Percentiles rank a stretch among this genome's conserved stretches.
Evolutionary conservation across 2,329 filamentous ascomycete species (phyloP).

Genomic region (Fusarium compactum): DNA sequence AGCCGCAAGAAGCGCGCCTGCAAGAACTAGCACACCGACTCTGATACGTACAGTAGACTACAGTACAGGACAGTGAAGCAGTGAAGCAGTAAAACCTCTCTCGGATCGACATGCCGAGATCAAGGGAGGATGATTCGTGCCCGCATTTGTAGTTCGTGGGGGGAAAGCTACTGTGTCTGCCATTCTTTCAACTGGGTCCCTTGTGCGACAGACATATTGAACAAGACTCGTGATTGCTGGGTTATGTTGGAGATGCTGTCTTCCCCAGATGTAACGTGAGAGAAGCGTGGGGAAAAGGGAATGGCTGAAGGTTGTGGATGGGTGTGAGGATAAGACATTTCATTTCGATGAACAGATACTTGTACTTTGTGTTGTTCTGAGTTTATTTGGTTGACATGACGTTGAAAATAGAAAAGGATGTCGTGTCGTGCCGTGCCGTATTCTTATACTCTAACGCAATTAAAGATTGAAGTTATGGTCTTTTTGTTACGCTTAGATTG

Average conservation of each 20-base stretch:
- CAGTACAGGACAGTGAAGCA: no score
- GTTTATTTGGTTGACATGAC: not conserved
- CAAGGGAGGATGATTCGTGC: slow-evolving; percentile 35
- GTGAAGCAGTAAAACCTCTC: not conserved
- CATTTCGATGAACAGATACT: not conserved
- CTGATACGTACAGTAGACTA: not conserved
- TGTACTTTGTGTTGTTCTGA: slow-evolving; percentile 3
- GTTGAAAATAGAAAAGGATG: not conserved
- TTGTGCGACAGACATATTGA: not conserved
- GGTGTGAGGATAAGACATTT: slow-evolving; percentile 22
- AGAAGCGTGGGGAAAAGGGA: slow-evolving; percentile 2
- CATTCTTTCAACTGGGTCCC: not conserved
- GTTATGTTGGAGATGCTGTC: not conserved
- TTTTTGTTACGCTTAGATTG: slow-evolving; percentile 4
- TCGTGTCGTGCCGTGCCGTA: slow-evolving; percentile 8
- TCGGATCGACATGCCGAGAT: slow-evolving; percentile 38
- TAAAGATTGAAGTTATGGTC: not conserved
- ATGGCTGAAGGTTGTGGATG: slow-evolving; percentile 6
- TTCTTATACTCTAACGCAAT: not conserved
- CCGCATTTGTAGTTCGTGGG: slow-evolving; percentile 32
- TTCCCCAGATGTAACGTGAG: slow-evolving; percentile 11
- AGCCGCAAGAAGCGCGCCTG: slow-evolving; percentile 5
- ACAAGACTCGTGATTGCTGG: slow-evolving; percentile 5
- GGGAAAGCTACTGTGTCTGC: not conserved
- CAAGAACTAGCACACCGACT: slow-evolving; percentile 22